A percentile compares a stretch with the other conserved stretches of the same genome.
Conservation (phyloP, 2,329 filamentous ascomycete genomes). For the Claviceps fusiformis region DNA sequence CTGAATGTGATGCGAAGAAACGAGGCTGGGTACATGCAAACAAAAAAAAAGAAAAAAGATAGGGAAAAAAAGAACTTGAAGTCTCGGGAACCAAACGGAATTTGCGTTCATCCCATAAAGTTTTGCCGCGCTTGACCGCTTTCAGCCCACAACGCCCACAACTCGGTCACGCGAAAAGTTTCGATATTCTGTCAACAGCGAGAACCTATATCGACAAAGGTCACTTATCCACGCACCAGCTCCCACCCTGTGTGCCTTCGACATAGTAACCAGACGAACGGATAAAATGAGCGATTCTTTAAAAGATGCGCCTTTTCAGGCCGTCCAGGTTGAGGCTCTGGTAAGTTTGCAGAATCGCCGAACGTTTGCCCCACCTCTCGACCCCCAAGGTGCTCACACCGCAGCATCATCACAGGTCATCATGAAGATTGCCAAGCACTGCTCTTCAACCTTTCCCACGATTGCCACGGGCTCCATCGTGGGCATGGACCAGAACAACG, state of each 20-base stretch:
- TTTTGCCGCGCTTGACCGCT: constrained; percentile 27
- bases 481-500: constrained; percentile 74
- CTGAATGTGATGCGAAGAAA: not conserved
- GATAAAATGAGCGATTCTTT: constrained; percentile 42
- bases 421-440: constrained; percentile 97
- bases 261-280: constrained; percentile 6
- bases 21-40: not conserved
- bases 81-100: not conserved
- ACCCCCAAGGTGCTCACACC: constrained; percentile 11
- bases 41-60: not conserved
- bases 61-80: too few species aligned
- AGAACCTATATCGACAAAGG: constrained; percentile 6
- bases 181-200: constrained; percentile 26
- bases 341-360: constrained; percentile 37
- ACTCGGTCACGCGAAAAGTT: constrained; percentile 27
- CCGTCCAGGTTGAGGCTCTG: constrained; percentile 89
- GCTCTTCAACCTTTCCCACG: constrained; percentile 75
- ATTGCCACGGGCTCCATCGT: constrained; percentile 82
- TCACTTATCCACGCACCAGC: constrained; percentile 14
- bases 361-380: constrained; percentile 20
- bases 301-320: constrained; percentile 62
- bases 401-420: constrained; percentile 49
- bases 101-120: constrained; percentile 4
- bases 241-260: constrained; percentile 7
- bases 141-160: constrained; percentile 30